phyloP scores from a whole-genome alignment of 495 filamentous ascomycete genomes.

The Tuber microsphaerosporum region DNA sequence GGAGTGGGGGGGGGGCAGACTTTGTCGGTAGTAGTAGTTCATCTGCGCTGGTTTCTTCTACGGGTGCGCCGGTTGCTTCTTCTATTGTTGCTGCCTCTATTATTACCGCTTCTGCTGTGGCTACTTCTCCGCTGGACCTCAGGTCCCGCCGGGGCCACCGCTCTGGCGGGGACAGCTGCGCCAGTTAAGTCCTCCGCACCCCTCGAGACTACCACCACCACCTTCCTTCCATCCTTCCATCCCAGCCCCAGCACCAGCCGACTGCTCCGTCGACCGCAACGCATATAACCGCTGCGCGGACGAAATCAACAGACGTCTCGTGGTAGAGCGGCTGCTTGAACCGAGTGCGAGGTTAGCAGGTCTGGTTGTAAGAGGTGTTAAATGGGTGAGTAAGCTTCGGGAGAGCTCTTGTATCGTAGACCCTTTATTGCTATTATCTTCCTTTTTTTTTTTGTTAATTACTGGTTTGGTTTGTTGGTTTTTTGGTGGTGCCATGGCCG shows the following conservation, averaged over 20 bases:
- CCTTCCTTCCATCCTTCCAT: background rate
- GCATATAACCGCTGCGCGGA: constrained; percentile 4
- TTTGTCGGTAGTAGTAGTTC: constrained; percentile 48
- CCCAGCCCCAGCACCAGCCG: constrained; percentile 6
- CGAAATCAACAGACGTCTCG: constrained; percentile 20
- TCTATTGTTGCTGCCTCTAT: too few species aligned
- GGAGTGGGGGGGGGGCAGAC: constrained; percentile 44
- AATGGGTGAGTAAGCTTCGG: background rate
- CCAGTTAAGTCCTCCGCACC: background rate
- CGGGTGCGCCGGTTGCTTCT: background rate
- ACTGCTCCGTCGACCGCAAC: background rate
- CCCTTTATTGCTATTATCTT: constrained; percentile 5
- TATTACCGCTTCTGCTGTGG: constrained; percentile 11
- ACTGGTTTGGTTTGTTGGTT: background rate
- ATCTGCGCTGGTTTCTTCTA: constrained; percentile 16
- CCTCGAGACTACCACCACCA: background rate
- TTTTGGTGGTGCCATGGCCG: background rate
- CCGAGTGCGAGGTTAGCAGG: constrained; percentile 14
- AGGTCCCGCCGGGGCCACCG: background rate
- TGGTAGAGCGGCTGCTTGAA: constrained; percentile 16
- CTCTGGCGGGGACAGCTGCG: background rate
- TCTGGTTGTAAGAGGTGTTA: constrained; percentile 17
- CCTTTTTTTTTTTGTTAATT: too few species aligned
- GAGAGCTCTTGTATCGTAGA: background rate
- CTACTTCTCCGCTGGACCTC: constrained; percentile 15